Percentiles rank a stretch among this genome's conserved stretches.
These are phyloP conservation scores for Yarrowia sp. DNA, from an alignment of 805 yeast genomes.

Conservation along the genomic window DNA sequence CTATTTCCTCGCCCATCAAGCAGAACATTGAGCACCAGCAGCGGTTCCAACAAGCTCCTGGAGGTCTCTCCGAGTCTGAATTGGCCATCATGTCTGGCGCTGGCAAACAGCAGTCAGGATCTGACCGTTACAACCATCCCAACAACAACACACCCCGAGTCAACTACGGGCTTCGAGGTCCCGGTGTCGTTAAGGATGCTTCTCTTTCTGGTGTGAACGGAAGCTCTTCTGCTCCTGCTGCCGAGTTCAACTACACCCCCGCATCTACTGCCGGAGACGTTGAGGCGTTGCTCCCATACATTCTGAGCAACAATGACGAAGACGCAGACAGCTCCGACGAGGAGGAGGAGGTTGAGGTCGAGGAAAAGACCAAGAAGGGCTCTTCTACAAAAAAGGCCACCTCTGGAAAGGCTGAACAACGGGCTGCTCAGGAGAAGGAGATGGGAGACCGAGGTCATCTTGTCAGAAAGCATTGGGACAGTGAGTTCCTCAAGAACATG, in stretches of 20 bases:
- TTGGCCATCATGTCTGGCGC: slow-evolving; percentile 16
- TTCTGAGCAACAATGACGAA: slow-evolving; percentile 16
- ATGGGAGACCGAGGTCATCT: slow-evolving; percentile 14
- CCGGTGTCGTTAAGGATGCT: not conserved
- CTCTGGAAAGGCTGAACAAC: not conserved
- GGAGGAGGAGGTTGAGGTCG: not conserved
- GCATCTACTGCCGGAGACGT: slow-evolving; percentile 7
- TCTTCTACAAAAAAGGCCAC: not conserved
- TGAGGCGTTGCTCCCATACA: slow-evolving; percentile 1
- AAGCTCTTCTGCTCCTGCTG: not conserved
- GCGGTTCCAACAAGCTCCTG: not conserved
- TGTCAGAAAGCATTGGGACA: slow-evolving; percentile 7
- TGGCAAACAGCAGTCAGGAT: not conserved
- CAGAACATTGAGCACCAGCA: slow-evolving; percentile 9
- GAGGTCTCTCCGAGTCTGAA: slow-evolving; percentile 3
- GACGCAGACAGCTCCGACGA: not conserved
- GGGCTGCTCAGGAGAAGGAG: slow-evolving; percentile 7
- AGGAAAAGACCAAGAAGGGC: not conserved
- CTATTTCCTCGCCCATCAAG: slow-evolving; percentile 1
- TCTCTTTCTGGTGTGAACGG: slow-evolving; percentile 11
- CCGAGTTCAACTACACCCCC: slow-evolving; percentile 21
- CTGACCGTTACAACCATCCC: not conserved
- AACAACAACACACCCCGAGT: not conserved
- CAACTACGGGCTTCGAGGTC: not conserved
- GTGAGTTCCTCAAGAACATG: slow-evolving; percentile 9